Percentiles rank a stretch among this genome's conserved stretches.
These are phyloP conservation scores for Saccharomycopsis guyanensis DNA, from an alignment of 805 yeast species.

Conservation along the genomic window DNA sequence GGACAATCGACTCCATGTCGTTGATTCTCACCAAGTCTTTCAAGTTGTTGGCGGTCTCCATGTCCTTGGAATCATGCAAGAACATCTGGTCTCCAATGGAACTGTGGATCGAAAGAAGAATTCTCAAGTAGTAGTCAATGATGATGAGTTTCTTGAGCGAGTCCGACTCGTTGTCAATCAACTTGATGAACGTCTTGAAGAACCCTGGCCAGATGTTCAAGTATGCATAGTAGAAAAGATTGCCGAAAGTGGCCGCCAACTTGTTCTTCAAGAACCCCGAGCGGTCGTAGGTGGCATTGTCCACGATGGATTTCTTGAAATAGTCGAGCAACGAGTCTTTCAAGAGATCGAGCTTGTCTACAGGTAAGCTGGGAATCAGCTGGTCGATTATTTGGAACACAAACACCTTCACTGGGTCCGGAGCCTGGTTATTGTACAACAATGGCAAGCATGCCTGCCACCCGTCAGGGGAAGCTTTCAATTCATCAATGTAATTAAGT, in stretches of 20 bases:
- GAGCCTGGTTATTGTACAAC: conserved; percentile 32
- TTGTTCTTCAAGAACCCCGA: conserved; percentile 46
- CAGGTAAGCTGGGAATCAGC: conserved; percentile 36
- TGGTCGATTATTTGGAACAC: conserved; percentile 63
- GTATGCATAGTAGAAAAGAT: conserved; percentile 43
- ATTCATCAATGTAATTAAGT: conserved; percentile 42
- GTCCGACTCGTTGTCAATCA: conserved; percentile 29
- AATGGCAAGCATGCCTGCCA: conserved; percentile 48
- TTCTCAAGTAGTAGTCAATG: conserved; percentile 66
- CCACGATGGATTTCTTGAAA: conserved; percentile 16
- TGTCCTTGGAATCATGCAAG: conserved; percentile 49
- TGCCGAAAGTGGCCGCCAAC: conserved; percentile 46
- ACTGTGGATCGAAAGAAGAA: conserved; percentile 68
- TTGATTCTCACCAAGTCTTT: conserved; percentile 77
- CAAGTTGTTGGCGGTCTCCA: conserved; percentile 58
- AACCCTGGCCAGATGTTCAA: conserved; percentile 42
- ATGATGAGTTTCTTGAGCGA: conserved; percentile 28
- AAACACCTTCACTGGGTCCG: conserved; percentile 56
- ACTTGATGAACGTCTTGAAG: conserved; percentile 40
- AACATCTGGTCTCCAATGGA: conserved; percentile 93
- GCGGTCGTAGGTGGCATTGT: conserved; percentile 18
- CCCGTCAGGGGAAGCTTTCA: conserved; percentile 47
- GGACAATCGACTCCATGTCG: conserved; percentile 61
- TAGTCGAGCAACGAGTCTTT: conserved; percentile 24
- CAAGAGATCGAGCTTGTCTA: conserved; percentile 17